Base-by-base conservation (phyloP, 2,329 filamentous ascomycete genomes). In the Calonectria montana region DNA sequence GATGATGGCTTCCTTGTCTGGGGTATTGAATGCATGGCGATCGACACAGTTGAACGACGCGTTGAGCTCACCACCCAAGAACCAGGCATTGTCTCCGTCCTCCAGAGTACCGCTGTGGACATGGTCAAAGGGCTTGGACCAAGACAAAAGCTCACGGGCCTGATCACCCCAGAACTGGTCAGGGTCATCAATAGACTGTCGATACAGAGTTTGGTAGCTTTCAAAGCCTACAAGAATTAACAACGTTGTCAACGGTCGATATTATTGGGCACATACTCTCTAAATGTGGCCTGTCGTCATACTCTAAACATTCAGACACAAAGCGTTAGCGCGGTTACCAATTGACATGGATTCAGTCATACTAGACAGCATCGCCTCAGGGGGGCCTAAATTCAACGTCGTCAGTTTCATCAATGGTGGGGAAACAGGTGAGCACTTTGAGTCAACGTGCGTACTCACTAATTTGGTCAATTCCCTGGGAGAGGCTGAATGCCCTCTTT, bases 1-100 rank as follows among this genome's bases (percentile, higher is more conserved):
- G 85, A 98, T 97, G 84, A 98, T 96, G 80, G 96, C 96, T 29
- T 95, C 91, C 86, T 92, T 94, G 86, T 97, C 87, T 23, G 96
- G 96, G 84, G 97, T 91, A 84, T 95, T 95, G 85, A 96, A 89
- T 2, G 96, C 96, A 84, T 98, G 96, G 67, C 96, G 93, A 81
- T 98, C 96, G 72, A 98, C 92, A 80, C 95, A 97, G 88, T 98
- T 98, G 89, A 94, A 98, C 27, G 94, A 96, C 67, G 96, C 96
- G 80, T 98, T 98, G 79, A 98, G 87, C 79, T 92, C 90, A 76
- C 96, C 96, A 84, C 97, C 96, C 67, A 95, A 84, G 82, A 98
- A 98, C 96, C 96, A 98, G 71, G 94, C 92, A 78, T 89, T 93
- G 86, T 98, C 94, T 74, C 96, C 96, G 72, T 93, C 88, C 57